phyloP scores from a whole-genome alignment of 164 flowering plant genomes.

The Nymphaea thermarum region DNA sequence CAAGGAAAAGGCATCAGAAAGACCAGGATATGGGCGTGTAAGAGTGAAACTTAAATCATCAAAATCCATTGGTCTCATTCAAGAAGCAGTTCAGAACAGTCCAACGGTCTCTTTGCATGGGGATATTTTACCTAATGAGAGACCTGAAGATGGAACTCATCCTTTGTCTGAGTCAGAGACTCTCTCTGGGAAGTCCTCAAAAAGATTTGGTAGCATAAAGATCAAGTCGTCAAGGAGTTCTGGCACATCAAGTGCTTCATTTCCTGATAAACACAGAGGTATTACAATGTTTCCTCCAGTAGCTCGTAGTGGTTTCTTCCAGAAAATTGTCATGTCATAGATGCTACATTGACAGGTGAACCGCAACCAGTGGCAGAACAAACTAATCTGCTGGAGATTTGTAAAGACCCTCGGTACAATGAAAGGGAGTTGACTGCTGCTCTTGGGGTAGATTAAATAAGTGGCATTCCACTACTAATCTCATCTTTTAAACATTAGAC shows the following conservation, averaged over 20 bases:
- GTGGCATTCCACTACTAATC: not conserved
- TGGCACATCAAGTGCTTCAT: conserved; percentile 19
- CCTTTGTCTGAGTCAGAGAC: conserved; percentile 32
- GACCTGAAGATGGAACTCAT: conserved; percentile 43
- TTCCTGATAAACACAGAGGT: conserved; percentile 2
- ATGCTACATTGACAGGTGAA: conserved; percentile 6
- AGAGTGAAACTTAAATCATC: conserved; percentile 77
- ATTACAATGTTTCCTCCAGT: not conserved
- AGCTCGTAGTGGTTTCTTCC: not conserved
- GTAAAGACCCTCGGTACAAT: conserved; percentile 19
- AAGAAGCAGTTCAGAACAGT: conserved; percentile 40
- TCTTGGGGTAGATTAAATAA: conserved; percentile 19
- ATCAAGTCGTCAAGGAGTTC: conserved; percentile 53
- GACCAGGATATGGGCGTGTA: conserved; percentile 49
- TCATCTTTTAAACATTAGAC: too few species aligned
- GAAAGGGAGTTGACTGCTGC: conserved; percentile 55
- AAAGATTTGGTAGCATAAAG: conserved; percentile 57
- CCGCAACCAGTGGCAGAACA: conserved; percentile 12
- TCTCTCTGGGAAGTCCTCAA: conserved; percentile 20
- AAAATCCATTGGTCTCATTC: conserved; percentile 31
- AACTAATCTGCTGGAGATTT: not conserved
- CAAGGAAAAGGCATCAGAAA: conserved; percentile 24
- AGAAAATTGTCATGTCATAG: conserved; percentile 2
- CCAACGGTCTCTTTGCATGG: conserved; percentile 33
- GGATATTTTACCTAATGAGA: conserved; percentile 28